These are phyloP conservation scores for Trichomonas tenax DNA, from an alignment of 208 protist genomes.

Conservation along the genomic window DNA sequence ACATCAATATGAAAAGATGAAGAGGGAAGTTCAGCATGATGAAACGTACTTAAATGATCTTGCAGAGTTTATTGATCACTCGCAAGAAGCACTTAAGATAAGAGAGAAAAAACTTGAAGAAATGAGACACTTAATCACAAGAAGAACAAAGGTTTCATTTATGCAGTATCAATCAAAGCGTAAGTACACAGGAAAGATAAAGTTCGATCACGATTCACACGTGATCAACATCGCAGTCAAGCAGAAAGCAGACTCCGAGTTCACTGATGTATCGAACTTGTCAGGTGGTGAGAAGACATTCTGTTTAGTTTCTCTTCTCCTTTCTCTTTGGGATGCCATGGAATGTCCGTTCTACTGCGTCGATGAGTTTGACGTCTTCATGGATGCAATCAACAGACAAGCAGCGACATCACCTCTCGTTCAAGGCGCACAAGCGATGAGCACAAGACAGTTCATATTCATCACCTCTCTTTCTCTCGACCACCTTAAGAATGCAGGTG, in stretches of 20 bases:
- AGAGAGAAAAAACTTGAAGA: background rate
- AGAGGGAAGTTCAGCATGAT: background rate
- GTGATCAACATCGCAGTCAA: background rate
- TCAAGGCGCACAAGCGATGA: background rate
- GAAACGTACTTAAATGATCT: background rate
- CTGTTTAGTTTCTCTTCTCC: background rate
- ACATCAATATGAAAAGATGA: background rate
- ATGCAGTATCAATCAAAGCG: background rate
- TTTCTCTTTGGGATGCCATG: slow-evolving; percentile 14
- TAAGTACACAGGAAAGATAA: background rate
- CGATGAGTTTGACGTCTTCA: slow-evolving; percentile 1
- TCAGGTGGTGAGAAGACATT: background rate
- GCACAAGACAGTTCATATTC: slow-evolving; percentile 6
- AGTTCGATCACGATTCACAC: background rate
- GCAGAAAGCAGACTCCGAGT: background rate
- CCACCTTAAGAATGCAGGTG: background rate
- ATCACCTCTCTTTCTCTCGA: background rate
- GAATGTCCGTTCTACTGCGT: slow-evolving; percentile 15
- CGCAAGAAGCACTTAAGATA: background rate
- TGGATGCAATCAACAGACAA: background rate
- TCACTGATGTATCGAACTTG: background rate
- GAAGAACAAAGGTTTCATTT: slow-evolving; percentile 2
- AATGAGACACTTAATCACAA: background rate
- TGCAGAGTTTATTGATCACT: background rate
- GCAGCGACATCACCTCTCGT: background rate